Evolutionary conservation across 179 eudicot genomes (phyloP), one percentile per base, ranked within the genome.

Genomic region (Camellia oleifera): DNA sequence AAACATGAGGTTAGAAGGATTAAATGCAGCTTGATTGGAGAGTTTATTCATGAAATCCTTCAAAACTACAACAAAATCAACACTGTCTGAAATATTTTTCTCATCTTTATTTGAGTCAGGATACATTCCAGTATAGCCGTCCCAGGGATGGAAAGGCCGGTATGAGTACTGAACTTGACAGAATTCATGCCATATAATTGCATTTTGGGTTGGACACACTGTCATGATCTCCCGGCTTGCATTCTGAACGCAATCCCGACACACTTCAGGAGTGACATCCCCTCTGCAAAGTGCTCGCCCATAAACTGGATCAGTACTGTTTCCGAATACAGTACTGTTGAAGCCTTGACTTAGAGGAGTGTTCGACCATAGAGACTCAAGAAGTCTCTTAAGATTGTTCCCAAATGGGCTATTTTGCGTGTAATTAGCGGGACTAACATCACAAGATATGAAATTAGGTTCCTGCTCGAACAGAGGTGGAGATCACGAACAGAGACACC

Each of bases 251-350:
- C 83, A 84, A 14, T 26, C 8, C 48, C 62, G 18, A 62, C 86
- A 84, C 20, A 77, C 79, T 2, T 40, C 32, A 17, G 82, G 52
- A 1, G 61, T 60, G 32, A 81, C 79, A 74, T 84, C 86, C 40
- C 83, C 86, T 44, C 84, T 77, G 40, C 86, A 81, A 44, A 84
- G 83, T 6, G 83, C 79, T 74, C 69, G 83, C 7, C 66, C 84
- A 45, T 73, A 84, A 2, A 84, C 77, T 45, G 50, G 53, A 17
- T 72, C 9, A 5, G 72, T 3, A 69, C 48, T 20, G 44, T 46
- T 58, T 53, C 81, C 83, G 7, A 48, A 0, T 26, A 78, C 72
- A 67, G 69, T 60, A 8, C 74, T 74, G 5, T 80, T 65, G 54
- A 80, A 84, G 5, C 83, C 83, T 5, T 77, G 1, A 2, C 50